These are phyloP conservation scores for Microdochium bolleyi DNA, from an alignment of 2,329 filamentous ascomycete species.

Conservation along the genomic window DNA sequence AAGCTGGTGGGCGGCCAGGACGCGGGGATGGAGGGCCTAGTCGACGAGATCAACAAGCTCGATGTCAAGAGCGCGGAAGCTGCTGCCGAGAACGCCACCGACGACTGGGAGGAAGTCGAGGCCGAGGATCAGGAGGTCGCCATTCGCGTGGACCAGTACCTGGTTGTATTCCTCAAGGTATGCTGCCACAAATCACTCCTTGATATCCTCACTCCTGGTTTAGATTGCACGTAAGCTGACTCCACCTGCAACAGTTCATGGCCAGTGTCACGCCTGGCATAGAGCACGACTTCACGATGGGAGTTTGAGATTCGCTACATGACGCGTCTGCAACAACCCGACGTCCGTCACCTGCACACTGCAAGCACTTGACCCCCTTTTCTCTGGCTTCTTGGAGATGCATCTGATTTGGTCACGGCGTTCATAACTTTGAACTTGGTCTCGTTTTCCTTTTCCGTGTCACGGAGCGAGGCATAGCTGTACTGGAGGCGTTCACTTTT, in stretches of 20 bases:
- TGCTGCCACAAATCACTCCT: no score
- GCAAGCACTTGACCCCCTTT: no score
- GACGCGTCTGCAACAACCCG: no score
- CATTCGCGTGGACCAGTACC: conserved; percentile 81
- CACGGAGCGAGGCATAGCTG: no score
- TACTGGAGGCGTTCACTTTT: no score
- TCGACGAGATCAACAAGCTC: conserved; percentile 68
- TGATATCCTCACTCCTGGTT: no score
- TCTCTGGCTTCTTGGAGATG: no score
- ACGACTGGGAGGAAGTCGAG: conserved; percentile 62
- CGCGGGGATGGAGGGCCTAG: conserved; percentile 73
- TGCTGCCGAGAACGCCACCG: conserved; percentile 40
- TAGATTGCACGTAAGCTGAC: background rate
- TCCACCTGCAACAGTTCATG: conserved; percentile 47
- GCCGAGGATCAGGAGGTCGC: conserved; percentile 66
- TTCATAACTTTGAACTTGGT: no score
- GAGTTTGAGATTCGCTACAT: conserved; percentile 48
- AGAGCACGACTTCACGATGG: conserved; percentile 97
- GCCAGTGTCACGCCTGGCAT: conserved; percentile 92
- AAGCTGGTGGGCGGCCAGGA: conserved; percentile 36
- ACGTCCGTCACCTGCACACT: no score
- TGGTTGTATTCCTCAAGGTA: conserved; percentile 81
- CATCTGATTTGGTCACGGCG: no score
- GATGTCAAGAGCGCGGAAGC: conserved; percentile 45
- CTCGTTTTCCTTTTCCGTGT: no score